Evolutionary conservation across 208 protist genomes (phyloP).

Genomic region (Lotmaria passim): DNA sequence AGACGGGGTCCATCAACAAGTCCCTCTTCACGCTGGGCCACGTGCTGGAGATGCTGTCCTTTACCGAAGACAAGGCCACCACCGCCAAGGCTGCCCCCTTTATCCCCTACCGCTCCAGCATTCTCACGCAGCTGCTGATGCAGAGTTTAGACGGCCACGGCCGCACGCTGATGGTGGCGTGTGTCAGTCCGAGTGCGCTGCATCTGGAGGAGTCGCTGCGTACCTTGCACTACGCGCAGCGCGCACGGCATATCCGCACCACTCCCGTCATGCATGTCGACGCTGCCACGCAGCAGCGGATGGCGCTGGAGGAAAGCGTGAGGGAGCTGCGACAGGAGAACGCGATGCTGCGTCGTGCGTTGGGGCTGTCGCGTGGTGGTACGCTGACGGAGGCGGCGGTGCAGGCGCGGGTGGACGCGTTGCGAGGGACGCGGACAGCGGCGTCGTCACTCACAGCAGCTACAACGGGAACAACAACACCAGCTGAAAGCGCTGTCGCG

Average conservation of each 20-base stretch:
- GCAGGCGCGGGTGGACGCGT: slow-evolving; percentile 17
- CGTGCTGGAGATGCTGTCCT: slow-evolving; percentile 85
- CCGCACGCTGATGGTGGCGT: slow-evolving; percentile 79
- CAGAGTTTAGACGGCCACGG: slow-evolving; percentile 80
- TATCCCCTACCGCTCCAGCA: slow-evolving; percentile 87
- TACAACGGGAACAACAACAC: neutral
- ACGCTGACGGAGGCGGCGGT: slow-evolving; percentile 18
- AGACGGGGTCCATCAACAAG: slow-evolving; percentile 91
- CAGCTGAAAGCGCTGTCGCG: neutral
- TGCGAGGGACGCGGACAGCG: slow-evolving; percentile 4
- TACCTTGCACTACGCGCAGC: slow-evolving; percentile 84
- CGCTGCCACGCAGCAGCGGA: slow-evolving; percentile 57
- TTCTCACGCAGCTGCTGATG: slow-evolving; percentile 90
- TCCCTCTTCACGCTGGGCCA: slow-evolving; percentile 91
- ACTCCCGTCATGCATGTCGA: slow-evolving; percentile 67
- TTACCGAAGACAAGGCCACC: neutral
- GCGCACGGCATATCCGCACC: slow-evolving; percentile 63
- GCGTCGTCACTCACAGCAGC: neutral
- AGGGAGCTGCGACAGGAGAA: slow-evolving; percentile 59
- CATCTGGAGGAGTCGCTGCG: slow-evolving; percentile 83
- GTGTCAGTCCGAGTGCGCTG: slow-evolving; percentile 72
- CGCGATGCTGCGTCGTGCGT: slow-evolving; percentile 42
- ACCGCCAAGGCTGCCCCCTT: slow-evolving; percentile 27
- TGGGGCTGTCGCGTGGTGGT: slow-evolving; percentile 16
- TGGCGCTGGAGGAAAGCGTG: slow-evolving; percentile 49